Base-by-base conservation (phyloP, 306 rosid genomes). In the Inga laurina region DNA sequence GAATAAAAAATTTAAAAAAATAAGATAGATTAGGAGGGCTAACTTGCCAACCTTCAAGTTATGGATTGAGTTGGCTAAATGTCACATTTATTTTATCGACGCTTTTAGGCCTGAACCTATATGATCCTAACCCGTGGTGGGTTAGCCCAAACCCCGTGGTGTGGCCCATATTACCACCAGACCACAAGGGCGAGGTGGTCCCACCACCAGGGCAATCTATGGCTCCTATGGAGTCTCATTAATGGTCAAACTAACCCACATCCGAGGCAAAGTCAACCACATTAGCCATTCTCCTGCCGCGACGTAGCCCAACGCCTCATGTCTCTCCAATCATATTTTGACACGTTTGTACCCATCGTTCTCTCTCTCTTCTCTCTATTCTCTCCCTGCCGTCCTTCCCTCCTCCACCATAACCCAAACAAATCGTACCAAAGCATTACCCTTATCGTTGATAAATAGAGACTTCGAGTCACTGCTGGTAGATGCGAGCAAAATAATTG, bases 171-270 rank as follows among this genome's bases (percentile, higher is more conserved):
- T 27, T 27, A 27, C 30, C 30, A 27, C 30, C 30, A 27, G 30
- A 27, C 30, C 30, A 27, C 14, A 73, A 37, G 70, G 32, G 80
- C 16, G 3, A 72, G 4, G 2, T 21, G 59, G 75, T 10, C 56
- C 76, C 82, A 27, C 79, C 86, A 83, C 34, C 2, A 72, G 39
- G 0, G 8, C 15, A 21, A 62, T 78, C 75, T 34, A 45, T 19
- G 15, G 34, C 62, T 35, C 34, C 56, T 32, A 19, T 27, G 24
- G 21, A 1, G 12, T 57, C 39, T 48, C 77, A 10, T 34, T 10
- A 24, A 10, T 57, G 30, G 67, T 18, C 64, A 74, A 44, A 46
- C 52, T 61, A 27, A 81, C 52, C 74, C 83, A 10, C 46, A 10
- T 27, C 30, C 27, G 22, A 74, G 4, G 1, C 21, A 18, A 19